These are phyloP conservation scores for Acer campestre DNA, from an alignment of 345 rosid species.

Conservation along the genomic window DNA sequence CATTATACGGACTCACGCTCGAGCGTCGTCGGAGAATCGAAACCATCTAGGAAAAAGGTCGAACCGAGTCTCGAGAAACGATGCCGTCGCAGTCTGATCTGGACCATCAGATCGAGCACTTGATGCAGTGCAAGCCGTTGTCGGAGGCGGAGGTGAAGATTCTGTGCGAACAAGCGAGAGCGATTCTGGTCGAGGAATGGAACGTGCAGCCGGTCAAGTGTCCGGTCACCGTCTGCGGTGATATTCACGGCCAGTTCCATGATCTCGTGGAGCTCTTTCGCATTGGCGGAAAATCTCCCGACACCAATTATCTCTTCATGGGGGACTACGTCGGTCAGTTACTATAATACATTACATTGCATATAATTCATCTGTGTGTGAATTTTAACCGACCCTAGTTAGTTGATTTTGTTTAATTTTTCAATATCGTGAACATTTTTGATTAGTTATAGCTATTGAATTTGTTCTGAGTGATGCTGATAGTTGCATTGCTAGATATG, in stretches of 20 bases:
- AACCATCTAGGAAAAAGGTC: background rate
- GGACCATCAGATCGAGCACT: slow-evolving; percentile 59
- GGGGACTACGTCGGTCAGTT: slow-evolving; percentile 58
- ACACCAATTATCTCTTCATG: slow-evolving; percentile 60
- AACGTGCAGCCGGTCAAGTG: slow-evolving; percentile 58
- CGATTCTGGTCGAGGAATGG: slow-evolving; percentile 56
- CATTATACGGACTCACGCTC: background rate
- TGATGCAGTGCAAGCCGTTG: slow-evolving; percentile 63
- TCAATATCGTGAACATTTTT: background rate
- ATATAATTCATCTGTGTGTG: background rate
- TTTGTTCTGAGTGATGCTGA: background rate
- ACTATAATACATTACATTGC: background rate
- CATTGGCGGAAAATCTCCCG: slow-evolving; percentile 55
- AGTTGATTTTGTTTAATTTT: background rate
- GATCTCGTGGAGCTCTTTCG: slow-evolving; percentile 61
- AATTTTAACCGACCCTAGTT: background rate
- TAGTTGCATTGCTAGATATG: slow-evolving; percentile 1
- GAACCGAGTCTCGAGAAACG: slow-evolving; percentile 7
- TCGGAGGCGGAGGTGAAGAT: slow-evolving; percentile 51
- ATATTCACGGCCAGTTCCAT: slow-evolving; percentile 56
- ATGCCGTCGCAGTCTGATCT: slow-evolving; percentile 54
- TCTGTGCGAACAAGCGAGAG: slow-evolving; percentile 50
- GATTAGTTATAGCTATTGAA: background rate
- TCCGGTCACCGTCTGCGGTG: slow-evolving; percentile 60
- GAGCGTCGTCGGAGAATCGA: slow-evolving; percentile 8